Conservation (phyloP, 805 yeast species). For the Ogataea degrootiae region DNA sequence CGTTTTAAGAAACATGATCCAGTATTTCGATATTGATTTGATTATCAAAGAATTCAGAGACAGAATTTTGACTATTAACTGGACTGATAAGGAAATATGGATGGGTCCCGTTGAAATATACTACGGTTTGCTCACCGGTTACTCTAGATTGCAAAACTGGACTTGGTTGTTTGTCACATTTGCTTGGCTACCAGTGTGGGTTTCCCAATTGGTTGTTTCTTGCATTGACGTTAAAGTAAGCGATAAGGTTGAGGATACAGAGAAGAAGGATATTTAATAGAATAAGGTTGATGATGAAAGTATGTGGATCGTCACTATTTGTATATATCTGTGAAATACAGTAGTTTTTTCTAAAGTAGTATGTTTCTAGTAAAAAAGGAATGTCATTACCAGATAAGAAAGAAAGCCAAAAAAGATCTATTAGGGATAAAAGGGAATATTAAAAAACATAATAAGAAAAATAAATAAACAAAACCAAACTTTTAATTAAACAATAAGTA, state of each 20-base stretch:
- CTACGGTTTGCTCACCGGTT: slow-evolving; percentile 52
- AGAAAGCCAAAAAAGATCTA: not conserved
- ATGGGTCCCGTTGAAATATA: slow-evolving; percentile 39
- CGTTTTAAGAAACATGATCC: slow-evolving; percentile 26
- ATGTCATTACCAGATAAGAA: not conserved
- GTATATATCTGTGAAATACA: no score
- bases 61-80: slow-evolving; percentile 12
- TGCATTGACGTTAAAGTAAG: slow-evolving; percentile 16
- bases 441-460: not conserved
- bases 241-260: slow-evolving; percentile 4
- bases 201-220: slow-evolving; percentile 26
- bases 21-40: slow-evolving; percentile 21
- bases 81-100: slow-evolving; percentile 9
- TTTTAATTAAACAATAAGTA: no score
- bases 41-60: slow-evolving; percentile 15
- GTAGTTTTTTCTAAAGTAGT: no score
- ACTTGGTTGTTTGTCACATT: slow-evolving; percentile 72
- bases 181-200: slow-evolving; percentile 87
- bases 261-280: slow-evolving; percentile 2
- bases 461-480: no score
- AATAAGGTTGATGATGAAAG: no score
- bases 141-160: slow-evolving; percentile 73
- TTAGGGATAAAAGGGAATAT: not conserved
- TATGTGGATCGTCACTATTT: no score
- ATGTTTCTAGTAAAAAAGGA: not conserved